Evolutionary conservation across 2,329 filamentous ascomycete species (phyloP).

Genomic region (Xylaria sp.): DNA sequence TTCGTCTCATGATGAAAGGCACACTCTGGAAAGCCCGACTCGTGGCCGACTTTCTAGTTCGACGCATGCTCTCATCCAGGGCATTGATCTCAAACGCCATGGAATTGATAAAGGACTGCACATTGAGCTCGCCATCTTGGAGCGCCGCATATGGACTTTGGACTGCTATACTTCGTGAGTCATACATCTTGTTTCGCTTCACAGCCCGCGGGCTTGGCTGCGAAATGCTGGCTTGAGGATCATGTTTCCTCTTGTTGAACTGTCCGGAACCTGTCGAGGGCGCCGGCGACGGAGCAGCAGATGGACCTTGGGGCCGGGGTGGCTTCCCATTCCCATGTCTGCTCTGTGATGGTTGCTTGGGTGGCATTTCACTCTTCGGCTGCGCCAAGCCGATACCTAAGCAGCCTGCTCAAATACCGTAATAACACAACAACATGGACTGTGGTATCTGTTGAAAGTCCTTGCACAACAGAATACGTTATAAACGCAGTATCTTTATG

Average conservation of each 20-base stretch:
- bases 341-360: slow-evolving; percentile 35
- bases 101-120: slow-evolving; percentile 84
- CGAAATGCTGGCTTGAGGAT: slow-evolving; percentile 43
- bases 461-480: background rate
- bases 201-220: slow-evolving; percentile 45
- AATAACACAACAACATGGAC: background rate
- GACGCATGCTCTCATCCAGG: slow-evolving; percentile 82
- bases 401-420: background rate
- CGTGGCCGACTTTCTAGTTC: slow-evolving; percentile 70
- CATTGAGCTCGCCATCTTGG: slow-evolving; percentile 82
- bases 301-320: slow-evolving; percentile 8
- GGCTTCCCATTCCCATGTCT: slow-evolving; percentile 24
- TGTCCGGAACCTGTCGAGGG: slow-evolving; percentile 28
- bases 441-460: background rate
- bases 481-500: background rate
- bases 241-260: slow-evolving; percentile 48
- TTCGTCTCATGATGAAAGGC: slow-evolving; percentile 82
- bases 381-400: background rate
- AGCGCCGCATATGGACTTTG: slow-evolving; percentile 64
- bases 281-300: slow-evolving; percentile 10
- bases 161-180: slow-evolving; percentile 62
- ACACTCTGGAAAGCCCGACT: slow-evolving; percentile 91
- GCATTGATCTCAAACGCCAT: slow-evolving; percentile 91
- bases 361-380: slow-evolving; percentile 38
- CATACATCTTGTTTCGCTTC: slow-evolving; percentile 60